Evolutionary conservation across 2,329 filamentous ascomycete species (phyloP), one percentile per base, ranked within the genome.

Genomic region (Venturia asperata): DNA sequence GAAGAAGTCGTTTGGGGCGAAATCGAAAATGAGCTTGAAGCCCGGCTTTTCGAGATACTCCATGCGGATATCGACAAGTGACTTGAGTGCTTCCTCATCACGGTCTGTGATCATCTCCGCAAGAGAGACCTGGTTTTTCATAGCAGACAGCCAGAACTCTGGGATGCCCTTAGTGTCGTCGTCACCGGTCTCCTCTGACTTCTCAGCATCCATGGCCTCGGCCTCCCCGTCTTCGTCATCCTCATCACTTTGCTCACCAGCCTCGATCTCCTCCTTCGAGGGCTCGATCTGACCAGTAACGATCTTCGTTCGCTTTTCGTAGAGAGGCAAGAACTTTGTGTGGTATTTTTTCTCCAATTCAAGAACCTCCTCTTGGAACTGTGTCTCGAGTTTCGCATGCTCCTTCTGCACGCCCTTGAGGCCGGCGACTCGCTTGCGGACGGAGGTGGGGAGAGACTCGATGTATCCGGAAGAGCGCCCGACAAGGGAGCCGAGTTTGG

Each of bases 291-390:
- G 80, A 71, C 94, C 94, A 79, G 97, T 97, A 78, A 99, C 84
- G 72, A 99, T 97, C 72, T 87, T 85, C 68, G 92, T 86, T 78
- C 94, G 92, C 84, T 94, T 94, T 83, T 97, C 82, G 81, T 99
- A 99, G 62, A 99, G 86, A 67, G 94, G 94, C 64, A 91, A 96
- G 81, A 97, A 99, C 81, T 97, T 97, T 80, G 90, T 91, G 73
- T 97, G 97, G 80, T 96, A 99, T 82, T 97, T 97, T 86, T 99
- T 99, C 85, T 99, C 94, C 37, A 99, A 86, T 78, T 97, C 88
- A 66, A 99, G 85, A 68, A 99, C 92, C 81, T 97, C 95, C 79
- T 97, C 92, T 78, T 99, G 95, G 79, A 99, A 97, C 79, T 97
- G 89, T 64, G 92, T 91, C 83, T 99, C 95, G 72, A 99, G 88